Conservation (phyloP, 805 yeast species). For the Sugiyamaella marilandica region DNA sequence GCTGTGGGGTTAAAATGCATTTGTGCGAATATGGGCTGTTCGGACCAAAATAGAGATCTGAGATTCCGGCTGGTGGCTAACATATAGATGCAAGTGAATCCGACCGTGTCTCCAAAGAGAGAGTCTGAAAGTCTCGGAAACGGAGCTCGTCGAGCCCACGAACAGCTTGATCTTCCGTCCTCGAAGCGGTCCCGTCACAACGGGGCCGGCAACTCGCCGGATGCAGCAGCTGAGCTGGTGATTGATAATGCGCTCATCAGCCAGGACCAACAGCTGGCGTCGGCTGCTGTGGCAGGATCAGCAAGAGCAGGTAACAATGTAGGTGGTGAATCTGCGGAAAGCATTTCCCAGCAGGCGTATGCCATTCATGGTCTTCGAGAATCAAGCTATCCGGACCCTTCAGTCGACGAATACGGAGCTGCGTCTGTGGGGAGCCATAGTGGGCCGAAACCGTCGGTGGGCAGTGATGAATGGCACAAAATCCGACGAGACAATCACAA, state of each 20-base stretch:
- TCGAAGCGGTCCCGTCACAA: conserved; percentile 1
- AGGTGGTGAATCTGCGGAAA: neutral
- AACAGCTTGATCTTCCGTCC: neutral
- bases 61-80: conserved; percentile 1
- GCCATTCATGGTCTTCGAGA: neutral
- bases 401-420: conserved; percentile 5
- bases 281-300: conserved; percentile 9
- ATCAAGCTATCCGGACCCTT: neutral
- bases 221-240: neutral
- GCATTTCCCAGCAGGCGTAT: conserved; percentile 1
- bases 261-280: conserved; percentile 5
- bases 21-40: neutral
- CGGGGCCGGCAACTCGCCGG: neutral
- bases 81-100: neutral
- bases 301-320: neutral
- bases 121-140: neutral
- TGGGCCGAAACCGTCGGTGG: conserved; percentile 47
- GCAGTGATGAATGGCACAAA: conserved; percentile 79
- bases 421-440: conserved; percentile 9
- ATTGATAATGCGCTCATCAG: conserved; percentile 10
- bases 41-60: neutral
- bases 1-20: neutral
- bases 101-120: neutral
- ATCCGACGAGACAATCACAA: conserved; percentile 87
- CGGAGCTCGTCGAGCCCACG: neutral